phyloP scores from a whole-genome alignment of 257 asterid species.

The Prunella vulgaris region DNA sequence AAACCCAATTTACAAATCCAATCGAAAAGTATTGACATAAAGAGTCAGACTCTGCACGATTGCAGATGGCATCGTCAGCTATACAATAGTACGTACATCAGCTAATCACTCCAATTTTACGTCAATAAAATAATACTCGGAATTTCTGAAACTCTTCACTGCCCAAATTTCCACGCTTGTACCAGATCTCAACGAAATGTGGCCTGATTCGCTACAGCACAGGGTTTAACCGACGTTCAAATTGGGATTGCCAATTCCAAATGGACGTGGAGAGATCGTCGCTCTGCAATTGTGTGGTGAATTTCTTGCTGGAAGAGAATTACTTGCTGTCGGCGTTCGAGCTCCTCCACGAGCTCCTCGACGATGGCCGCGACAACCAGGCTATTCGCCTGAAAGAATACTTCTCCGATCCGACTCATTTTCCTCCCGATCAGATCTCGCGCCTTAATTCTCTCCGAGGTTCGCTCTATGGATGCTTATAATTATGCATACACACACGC shows the following conservation, averaged over 20 bases:
- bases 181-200: conserved; percentile 38
- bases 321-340: conserved; percentile 89
- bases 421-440: conserved; percentile 92
- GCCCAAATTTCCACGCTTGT: conserved; percentile 26
- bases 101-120: conserved; percentile 2
- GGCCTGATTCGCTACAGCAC: conserved; percentile 27
- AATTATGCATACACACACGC: not conserved
- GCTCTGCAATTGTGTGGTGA: conserved; percentile 92
- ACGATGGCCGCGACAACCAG: conserved; percentile 86
- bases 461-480: conserved; percentile 18
- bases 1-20: not conserved
- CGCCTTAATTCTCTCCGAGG: conserved; percentile 82
- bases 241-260: conserved; percentile 22
- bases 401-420: conserved; percentile 75
- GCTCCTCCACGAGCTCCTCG: conserved; percentile 94
- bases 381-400: conserved; percentile 87
- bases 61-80: not conserved
- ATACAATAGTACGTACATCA: conserved; percentile 18
- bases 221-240: conserved; percentile 24
- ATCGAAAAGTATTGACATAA: not conserved
- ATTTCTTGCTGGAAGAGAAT: conserved; percentile 86
- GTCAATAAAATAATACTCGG: not conserved
- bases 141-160: conserved; percentile 15
- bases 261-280: conserved; percentile 99
- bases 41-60: not conserved